Percentiles rank a stretch among this genome's conserved stretches.
Conservation (phyloP, 2,329 filamentous ascomycete species). For the Colletotrichum sp. region DNA sequence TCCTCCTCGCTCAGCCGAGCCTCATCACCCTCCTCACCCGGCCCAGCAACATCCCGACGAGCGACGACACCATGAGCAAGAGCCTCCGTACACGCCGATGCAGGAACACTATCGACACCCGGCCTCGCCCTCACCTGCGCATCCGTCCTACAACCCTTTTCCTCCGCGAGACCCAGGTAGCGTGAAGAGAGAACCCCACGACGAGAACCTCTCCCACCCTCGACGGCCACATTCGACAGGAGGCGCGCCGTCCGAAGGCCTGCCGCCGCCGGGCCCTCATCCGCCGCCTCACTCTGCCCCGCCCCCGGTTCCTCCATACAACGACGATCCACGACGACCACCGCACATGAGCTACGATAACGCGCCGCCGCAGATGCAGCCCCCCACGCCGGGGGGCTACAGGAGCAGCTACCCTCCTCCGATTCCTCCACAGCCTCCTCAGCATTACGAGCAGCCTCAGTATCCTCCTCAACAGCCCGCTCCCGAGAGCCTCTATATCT, state of each 20-base stretch:
- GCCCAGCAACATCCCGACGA: slow-evolving; percentile 44
- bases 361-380: slow-evolving; percentile 42
- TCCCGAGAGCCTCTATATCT: slow-evolving; percentile 42
- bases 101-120: slow-evolving; percentile 58
- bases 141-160: slow-evolving; percentile 49
- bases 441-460: slow-evolving; percentile 34
- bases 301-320: slow-evolving; percentile 37
- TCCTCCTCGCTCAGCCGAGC: slow-evolving; percentile 40
- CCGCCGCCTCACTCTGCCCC: slow-evolving; percentile 36
- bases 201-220: slow-evolving; percentile 49
- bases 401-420: slow-evolving; percentile 45
- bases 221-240: slow-evolving; percentile 60
- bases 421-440: slow-evolving; percentile 36
- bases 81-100: slow-evolving; percentile 54
- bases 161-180: slow-evolving; percentile 53
- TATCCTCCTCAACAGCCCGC: slow-evolving; percentile 29
- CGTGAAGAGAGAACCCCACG: slow-evolving; percentile 62
- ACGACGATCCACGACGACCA: slow-evolving; percentile 50
- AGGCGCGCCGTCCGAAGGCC: slow-evolving; percentile 37
- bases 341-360: slow-evolving; percentile 58
- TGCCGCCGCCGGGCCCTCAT: slow-evolving; percentile 38
- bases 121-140: slow-evolving; percentile 51
- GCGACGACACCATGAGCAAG: slow-evolving; percentile 63
- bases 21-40: slow-evolving; percentile 37
- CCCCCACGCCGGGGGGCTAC: slow-evolving; percentile 49